Percentiles rank a stretch among this genome's conserved stretches.
phyloP scores from a whole-genome alignment of 768 basidiomycete species.

The Royoungia palumana region DNA sequence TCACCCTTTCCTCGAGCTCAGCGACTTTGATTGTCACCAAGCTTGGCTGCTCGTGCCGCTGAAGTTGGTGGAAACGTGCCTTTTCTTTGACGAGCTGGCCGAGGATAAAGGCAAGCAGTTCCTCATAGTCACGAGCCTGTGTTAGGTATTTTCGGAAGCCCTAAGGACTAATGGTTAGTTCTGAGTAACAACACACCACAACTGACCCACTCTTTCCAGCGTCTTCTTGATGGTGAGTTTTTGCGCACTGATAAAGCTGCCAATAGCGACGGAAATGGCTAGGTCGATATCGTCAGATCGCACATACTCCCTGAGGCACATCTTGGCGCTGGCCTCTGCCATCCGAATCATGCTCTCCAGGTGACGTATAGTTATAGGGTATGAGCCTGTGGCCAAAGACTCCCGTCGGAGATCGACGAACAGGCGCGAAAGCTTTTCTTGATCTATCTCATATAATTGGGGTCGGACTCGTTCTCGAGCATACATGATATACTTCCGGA shows the following conservation, averaged over 20 bases:
- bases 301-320: constrained; percentile 96
- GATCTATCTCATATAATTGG: constrained; percentile 92
- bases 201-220: constrained; percentile 68
- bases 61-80: constrained; percentile 78
- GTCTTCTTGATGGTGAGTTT: constrained; percentile 99
- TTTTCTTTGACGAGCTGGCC: constrained; percentile 93
- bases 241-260: constrained; percentile 93
- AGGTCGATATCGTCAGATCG: constrained; percentile 95
- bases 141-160: constrained; percentile 98
- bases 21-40: constrained; percentile 69
- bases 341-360: constrained; percentile 99
- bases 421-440: constrained; percentile 90
- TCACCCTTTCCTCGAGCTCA: constrained; percentile 85
- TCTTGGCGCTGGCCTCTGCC: constrained; percentile 98
- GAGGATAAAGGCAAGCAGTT: constrained; percentile 89
- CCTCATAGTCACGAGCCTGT: constrained; percentile 93
- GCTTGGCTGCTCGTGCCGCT: constrained; percentile 74
- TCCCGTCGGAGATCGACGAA: constrained; percentile 96
- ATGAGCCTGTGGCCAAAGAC: constrained; percentile 96
- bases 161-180: constrained; percentile 39
- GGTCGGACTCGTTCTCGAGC: constrained; percentile 90
- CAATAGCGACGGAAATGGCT: constrained; percentile 93
- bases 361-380: constrained; percentile 97
- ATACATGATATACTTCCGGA: constrained; percentile 99
- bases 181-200: not conserved